Conservation (phyloP, 768 basidiomycete genomes). For the Glaciozyma antarctica region DNA sequence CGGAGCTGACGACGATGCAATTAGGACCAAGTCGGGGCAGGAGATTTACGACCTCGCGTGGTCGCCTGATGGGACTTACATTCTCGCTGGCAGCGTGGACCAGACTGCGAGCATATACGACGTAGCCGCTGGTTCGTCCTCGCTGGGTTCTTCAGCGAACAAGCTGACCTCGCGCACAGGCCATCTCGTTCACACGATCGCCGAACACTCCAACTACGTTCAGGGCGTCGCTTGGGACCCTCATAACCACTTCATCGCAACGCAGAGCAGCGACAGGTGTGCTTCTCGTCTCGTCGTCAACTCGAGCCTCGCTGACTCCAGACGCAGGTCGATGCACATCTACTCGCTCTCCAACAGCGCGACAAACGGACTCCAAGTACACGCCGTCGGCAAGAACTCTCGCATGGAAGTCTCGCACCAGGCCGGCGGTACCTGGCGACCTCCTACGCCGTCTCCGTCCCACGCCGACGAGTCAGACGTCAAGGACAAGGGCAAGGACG, state of each 20-base stretch:
- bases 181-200: slow-evolving; percentile 76
- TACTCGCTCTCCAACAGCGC: slow-evolving; percentile 57
- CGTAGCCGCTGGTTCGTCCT: slow-evolving; percentile 55
- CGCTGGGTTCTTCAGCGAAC: slow-evolving; percentile 2
- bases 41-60: slow-evolving; percentile 97
- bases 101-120: slow-evolving; percentile 81
- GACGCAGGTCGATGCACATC: slow-evolving; percentile 69
- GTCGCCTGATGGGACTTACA: slow-evolving; percentile 88
- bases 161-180: slow-evolving; percentile 45
- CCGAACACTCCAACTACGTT: slow-evolving; percentile 91
- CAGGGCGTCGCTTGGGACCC: slow-evolving; percentile 99
- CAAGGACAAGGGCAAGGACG: slow-evolving; percentile 1
- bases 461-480: not conserved
- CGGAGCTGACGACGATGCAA: not conserved
- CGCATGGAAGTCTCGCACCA: slow-evolving; percentile 50
- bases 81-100: slow-evolving; percentile 94
- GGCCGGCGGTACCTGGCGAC: not conserved
- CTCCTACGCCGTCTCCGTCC: not conserved
- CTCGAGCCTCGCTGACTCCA: not conserved
- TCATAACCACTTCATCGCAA: slow-evolving; percentile 90
- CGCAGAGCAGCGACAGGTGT: slow-evolving; percentile 82
- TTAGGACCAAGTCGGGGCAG: slow-evolving; percentile 73
- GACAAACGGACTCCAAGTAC: slow-evolving; percentile 39
- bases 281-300: slow-evolving; percentile 8
- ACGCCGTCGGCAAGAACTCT: slow-evolving; percentile 80